phyloP scores from a whole-genome alignment of 139 green algal genomes.

The Coelastrella sp. region DNA sequence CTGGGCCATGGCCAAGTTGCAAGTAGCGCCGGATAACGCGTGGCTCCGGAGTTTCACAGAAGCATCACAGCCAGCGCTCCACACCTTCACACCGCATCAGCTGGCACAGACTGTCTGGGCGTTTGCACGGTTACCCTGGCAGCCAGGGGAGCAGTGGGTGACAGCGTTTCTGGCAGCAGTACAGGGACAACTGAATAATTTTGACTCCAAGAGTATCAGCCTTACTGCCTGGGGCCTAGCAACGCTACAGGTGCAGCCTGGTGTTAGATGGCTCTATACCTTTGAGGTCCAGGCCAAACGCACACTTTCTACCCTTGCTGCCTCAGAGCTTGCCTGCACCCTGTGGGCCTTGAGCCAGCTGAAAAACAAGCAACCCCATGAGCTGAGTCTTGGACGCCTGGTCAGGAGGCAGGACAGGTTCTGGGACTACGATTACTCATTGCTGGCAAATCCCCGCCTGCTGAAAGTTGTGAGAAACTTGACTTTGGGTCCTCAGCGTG shows the following conservation, averaged over 20 bases:
- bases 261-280: neutral
- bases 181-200: neutral
- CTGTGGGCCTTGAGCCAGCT: conserved; percentile 50
- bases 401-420: conserved; percentile 38
- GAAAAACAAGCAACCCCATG: conserved; percentile 8
- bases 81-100: conserved; percentile 29
- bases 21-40: neutral
- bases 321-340: conserved; percentile 42
- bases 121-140: conserved; percentile 27
- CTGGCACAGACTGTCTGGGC: conserved; percentile 38
- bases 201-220: conserved; percentile 42
- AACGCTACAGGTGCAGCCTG: conserved; percentile 3
- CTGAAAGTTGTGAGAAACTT: conserved; percentile 35
- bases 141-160: neutral
- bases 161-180: neutral
- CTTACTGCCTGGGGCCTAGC: conserved; percentile 39
- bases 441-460: conserved; percentile 22
- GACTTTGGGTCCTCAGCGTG: conserved; percentile 16
- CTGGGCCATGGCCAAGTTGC: conserved; percentile 25
- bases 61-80: conserved; percentile 7
- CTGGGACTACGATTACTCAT: neutral
- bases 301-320: neutral
- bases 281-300: conserved; percentile 28
- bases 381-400: conserved; percentile 31
- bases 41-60: conserved; percentile 3